Evolutionary conservation across 495 filamentous ascomycete genomes (phyloP), one percentile per base, ranked within the genome.

Genomic region (Sporormia fimetaria): DNA sequence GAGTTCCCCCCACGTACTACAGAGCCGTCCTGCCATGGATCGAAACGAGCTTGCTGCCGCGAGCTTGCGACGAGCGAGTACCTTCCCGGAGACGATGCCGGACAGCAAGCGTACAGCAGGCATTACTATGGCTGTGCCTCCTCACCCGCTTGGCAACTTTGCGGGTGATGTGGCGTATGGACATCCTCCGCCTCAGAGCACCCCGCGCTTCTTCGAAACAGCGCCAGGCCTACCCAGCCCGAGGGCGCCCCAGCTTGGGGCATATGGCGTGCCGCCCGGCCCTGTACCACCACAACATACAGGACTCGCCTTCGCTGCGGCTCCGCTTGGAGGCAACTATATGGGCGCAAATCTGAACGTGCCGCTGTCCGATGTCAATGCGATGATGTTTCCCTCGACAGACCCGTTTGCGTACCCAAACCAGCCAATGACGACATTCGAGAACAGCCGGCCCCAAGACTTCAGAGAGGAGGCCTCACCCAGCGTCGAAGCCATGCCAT

Each of bases 351-450:
- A 33, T 23, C 44, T 31, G 30, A 68, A 69, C 54, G 60, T 67
- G 27, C 59, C 56, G 17, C 59, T 92, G 15, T 71, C 81, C 10
- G 83, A 90, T 56, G 68, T 94, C 12, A 80, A 79, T 58, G 74
- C 80, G 8, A 80, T 94, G 61, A 94, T 95, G 85, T 96, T 95
- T 49, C 81, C 87, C 1, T 84, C 87, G 0, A 71, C 75, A 17
- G 87, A 96, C 55, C 84, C 87, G 0, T 88, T 94, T 43, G 84
- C 79, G 0, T 96, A 94, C 58, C 82, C 87, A 3, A 83, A 78
- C 51, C 84, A 87, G 54, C 83, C 86, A 1, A 73, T 87, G 64
- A 80, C 70, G 2, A 76, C 68, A 1, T 62, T 79, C 30, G 75
- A 80, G 46, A 65, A 70, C 41, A 63, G 46, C 33, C 61, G 64